phyloP scores from a whole-genome alignment of 192 early-diverging fungal genomes.

The Coemansia sp. region DNA sequence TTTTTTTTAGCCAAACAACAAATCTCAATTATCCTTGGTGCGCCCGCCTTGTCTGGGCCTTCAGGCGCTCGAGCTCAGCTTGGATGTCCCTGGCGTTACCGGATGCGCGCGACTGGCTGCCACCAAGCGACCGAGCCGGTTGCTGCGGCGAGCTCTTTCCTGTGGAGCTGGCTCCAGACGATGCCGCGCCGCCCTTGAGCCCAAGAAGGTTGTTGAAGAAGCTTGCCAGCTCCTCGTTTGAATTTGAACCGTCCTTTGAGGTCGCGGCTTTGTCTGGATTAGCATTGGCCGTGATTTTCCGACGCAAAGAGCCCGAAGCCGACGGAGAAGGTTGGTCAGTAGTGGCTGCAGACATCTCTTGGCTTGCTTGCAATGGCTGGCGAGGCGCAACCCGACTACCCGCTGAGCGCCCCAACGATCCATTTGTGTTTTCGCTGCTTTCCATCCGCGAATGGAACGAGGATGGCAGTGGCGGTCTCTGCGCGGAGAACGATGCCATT shows the following conservation, averaged over 20 bases:
- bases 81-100: constrained; percentile 38
- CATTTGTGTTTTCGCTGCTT: constrained; percentile 3
- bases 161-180: constrained; percentile 30
- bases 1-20: background rate
- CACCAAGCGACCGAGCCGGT: constrained; percentile 21
- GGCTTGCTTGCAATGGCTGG: constrained; percentile 7
- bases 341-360: background rate
- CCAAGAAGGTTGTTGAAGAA: constrained; percentile 89
- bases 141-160: constrained; percentile 47
- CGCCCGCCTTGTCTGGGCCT: constrained; percentile 51
- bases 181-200: constrained; percentile 56
- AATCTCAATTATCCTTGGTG: constrained; percentile 21
- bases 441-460: constrained; percentile 10
- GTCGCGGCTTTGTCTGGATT: background rate
- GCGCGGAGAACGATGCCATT: background rate
- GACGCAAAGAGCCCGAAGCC: background rate
- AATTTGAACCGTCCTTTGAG: constrained; percentile 25
- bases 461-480: background rate
- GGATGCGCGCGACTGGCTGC: constrained; percentile 24
- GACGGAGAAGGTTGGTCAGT: background rate
- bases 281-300: constrained; percentile 4
- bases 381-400: background rate
- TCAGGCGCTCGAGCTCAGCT: constrained; percentile 52
- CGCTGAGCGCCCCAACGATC: constrained; percentile 8
- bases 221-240: constrained; percentile 82